Evolutionary conservation across 495 filamentous ascomycete species (phyloP).

Genomic region (Penicillium coprophilum): DNA sequence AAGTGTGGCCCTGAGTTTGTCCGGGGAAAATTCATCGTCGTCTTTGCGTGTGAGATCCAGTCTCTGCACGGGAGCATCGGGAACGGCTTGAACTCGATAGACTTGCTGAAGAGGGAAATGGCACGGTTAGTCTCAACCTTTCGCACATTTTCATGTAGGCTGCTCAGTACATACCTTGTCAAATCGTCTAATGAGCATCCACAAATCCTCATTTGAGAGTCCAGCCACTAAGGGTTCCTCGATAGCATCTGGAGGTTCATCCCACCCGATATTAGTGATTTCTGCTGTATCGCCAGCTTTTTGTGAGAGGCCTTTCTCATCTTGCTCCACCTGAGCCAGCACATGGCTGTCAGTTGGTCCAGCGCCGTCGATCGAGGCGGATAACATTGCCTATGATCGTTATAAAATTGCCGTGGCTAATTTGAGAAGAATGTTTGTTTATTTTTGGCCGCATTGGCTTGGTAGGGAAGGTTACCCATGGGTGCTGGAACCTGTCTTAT

Average conservation of each 20-base stretch:
- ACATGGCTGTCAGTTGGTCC: conserved; percentile 51
- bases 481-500: conserved; percentile 1
- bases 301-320: conserved; percentile 52
- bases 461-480: conserved; percentile 3
- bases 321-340: conserved; percentile 44
- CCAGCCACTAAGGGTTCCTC: conserved; percentile 66
- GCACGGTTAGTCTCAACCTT: not conserved
- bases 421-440: not conserved
- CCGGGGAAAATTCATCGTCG: conserved; percentile 82
- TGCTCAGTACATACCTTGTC: conserved; percentile 17
- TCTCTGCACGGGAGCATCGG: conserved; percentile 52
- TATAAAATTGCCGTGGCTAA: not conserved
- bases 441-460: not conserved
- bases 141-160: not conserved
- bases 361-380: not conserved
- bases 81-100: conserved; percentile 75
- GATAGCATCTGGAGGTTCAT: conserved; percentile 56
- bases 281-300: conserved; percentile 43
- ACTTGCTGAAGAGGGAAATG: conserved; percentile 61
- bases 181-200: conserved; percentile 58
- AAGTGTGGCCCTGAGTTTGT: conserved; percentile 75
- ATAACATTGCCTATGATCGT: not conserved
- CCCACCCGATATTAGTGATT: conserved; percentile 74
- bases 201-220: conserved; percentile 74
- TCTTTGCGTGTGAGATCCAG: conserved; percentile 82